Conservation (phyloP, 1,139 yeast species). For the Yamadazyma aaseri region DNA sequence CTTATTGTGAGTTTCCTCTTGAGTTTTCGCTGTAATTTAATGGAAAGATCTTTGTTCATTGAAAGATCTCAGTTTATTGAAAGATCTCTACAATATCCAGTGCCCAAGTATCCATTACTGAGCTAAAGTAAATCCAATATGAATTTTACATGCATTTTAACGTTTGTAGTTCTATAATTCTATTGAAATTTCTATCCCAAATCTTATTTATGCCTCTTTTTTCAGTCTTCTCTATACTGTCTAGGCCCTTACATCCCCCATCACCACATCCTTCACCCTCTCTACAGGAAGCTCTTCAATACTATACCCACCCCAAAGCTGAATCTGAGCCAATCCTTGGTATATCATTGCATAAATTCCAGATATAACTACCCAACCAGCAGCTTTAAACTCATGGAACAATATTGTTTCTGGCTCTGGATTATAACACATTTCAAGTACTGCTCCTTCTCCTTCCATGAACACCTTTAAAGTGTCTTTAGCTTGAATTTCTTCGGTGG, state of each 20-base stretch:
- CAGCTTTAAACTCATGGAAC: conserved; percentile 20
- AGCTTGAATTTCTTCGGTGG: conserved; percentile 22
- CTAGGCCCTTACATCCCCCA: not conserved
- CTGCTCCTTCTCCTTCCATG: conserved; percentile 22
- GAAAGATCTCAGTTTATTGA: too few relatives aligned
- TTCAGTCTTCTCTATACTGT: too few relatives aligned
- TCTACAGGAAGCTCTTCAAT: conserved; percentile 32
- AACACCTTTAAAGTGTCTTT: conserved; percentile 24
- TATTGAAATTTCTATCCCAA: too few relatives aligned
- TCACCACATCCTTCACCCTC: conserved; percentile 9
- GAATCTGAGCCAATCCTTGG: conserved; percentile 30
- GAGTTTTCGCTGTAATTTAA: too few relatives aligned
- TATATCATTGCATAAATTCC: conserved; percentile 29
- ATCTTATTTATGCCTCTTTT: too few relatives aligned
- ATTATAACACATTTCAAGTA: conserved; percentile 33
- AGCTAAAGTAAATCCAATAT: too few relatives aligned
- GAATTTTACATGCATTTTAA: too few relatives aligned
- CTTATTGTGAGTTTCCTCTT: too few relatives aligned
- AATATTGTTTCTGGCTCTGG: conserved; percentile 23
- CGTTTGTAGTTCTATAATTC: too few relatives aligned
- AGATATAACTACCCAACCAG: conserved; percentile 25
- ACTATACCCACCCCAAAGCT: conserved; percentile 26
- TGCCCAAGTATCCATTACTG: too few relatives aligned
- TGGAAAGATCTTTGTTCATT: too few relatives aligned
- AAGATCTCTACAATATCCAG: too few relatives aligned